These are phyloP conservation scores for Hysterium pulicare DNA, from an alignment of 2,329 filamentous ascomycete genomes.

Conservation along the genomic window DNA sequence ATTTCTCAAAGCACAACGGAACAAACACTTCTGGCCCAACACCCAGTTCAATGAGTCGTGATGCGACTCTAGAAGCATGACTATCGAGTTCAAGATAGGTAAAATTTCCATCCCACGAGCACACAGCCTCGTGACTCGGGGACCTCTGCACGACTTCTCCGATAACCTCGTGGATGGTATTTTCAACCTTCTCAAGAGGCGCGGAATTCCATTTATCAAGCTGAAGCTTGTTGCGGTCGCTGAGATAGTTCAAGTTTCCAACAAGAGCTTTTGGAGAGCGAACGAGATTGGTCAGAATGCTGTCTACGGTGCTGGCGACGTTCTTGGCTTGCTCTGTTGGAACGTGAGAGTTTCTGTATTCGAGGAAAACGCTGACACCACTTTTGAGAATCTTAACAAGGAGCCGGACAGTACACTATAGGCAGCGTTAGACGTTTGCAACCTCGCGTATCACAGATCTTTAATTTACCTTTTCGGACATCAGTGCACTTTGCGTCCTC, in stretches of 20 bases:
- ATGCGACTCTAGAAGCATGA: conserved; percentile 13
- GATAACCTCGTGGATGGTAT: conserved; percentile 19
- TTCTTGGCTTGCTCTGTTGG: conserved; percentile 23
- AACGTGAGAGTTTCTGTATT: conserved; percentile 20
- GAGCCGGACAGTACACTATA: conserved; percentile 18
- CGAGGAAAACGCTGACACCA: conserved; percentile 18
- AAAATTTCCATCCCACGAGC: conserved; percentile 35
- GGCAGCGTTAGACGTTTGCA: too few species aligned
- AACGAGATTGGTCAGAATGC: conserved; percentile 12
- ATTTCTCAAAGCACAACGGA: conserved; percentile 40
- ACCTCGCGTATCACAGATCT: conserved; percentile 2
- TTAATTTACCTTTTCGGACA: conserved; percentile 14
- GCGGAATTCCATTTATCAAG: conserved; percentile 20
- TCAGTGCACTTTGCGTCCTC: conserved; percentile 6
- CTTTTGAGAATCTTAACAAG: conserved; percentile 19
- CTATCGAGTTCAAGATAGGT: conserved; percentile 35
- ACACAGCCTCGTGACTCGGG: conserved; percentile 19
- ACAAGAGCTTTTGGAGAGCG: conserved; percentile 7
- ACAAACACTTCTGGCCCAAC: conserved; percentile 30
- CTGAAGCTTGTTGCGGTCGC: conserved; percentile 17
- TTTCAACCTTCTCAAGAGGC: conserved; percentile 11
- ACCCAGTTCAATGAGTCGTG: conserved; percentile 28
- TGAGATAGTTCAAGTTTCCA: conserved; percentile 10
- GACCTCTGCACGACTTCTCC: conserved; percentile 5
- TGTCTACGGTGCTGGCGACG: conserved; percentile 20